Evolutionary conservation across 2,329 filamentous ascomycete genomes (phyloP), one percentile per base, ranked within the genome.

Genomic region (Gyromitra esculenta): DNA sequence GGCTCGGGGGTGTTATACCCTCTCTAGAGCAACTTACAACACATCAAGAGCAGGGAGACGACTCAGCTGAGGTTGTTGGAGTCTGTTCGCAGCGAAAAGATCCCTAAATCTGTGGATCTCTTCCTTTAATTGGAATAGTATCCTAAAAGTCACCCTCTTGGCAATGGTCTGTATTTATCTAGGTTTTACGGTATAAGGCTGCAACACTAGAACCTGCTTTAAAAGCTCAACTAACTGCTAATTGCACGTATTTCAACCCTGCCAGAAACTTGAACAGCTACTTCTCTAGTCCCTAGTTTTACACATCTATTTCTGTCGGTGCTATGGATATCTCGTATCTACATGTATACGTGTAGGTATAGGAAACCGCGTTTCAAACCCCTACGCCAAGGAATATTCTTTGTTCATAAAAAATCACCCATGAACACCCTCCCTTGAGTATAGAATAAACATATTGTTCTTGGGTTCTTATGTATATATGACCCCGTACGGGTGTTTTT

Each of bases 371-470:
- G 11, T 57, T 35, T 18, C 63, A 45, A 68, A 31, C 13, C 2
- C 13, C 13, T 48, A 68, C 25, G 25, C 37, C 6, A 70, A 56
- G 35, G 41, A 62, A 31, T 2, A 39, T 70, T 45, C 69, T 72
- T 72, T 72, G 69, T 72, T 65, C 57, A 9, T 5, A 39, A 50
- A 39, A 52, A 21, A 15, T 5, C n/a, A 4, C 39, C 13, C 11
- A 15, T 18, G 31, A 60, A n/a, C 25, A n/a, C 41, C 15, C 35
- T n/a, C 35, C 48, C 31, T 7, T 15, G 18, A 52, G 13, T 31
- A 35, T 31, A 1, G 15, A 9, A 73, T 52, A 73, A 73, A 18
- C 45, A n/a, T 25, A 73, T 73, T 73, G 37, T 66, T 66, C 31
- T 21, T 31, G 6, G 25, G 25, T 13, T 60, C 39, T n/a, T 54